Conservation (phyloP, 257 asterid species). For the Ophiorrhiza pumila region DNA sequence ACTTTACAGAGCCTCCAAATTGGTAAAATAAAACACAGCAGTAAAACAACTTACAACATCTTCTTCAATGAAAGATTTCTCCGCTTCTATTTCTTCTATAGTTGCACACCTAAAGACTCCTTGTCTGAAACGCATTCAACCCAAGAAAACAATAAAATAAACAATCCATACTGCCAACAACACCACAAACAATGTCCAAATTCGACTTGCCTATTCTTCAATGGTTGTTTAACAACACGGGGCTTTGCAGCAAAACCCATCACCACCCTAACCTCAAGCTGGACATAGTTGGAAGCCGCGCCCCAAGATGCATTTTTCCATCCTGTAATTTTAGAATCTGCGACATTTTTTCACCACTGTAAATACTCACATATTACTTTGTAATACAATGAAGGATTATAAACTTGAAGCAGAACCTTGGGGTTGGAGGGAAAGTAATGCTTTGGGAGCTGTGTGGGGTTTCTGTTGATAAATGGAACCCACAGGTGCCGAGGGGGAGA, state of each 20-base stretch:
- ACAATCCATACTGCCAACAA: slow-evolving; percentile 1
- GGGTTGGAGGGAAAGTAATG: slow-evolving; percentile 41
- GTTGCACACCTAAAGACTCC: slow-evolving; percentile 75
- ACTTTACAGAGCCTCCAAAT: neutral
- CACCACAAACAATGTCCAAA: neutral
- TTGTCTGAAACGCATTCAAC: slow-evolving; percentile 36
- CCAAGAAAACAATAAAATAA: neutral
- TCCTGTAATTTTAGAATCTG: slow-evolving; percentile 35
- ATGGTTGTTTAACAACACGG: slow-evolving; percentile 27
- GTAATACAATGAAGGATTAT: neutral
- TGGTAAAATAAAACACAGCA: neutral
- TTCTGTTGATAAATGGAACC: slow-evolving; percentile 47
- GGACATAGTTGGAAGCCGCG: slow-evolving; percentile 64
- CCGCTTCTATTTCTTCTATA: slow-evolving; percentile 84
- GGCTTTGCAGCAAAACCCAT: slow-evolving; percentile 40
- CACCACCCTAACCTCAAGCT: slow-evolving; percentile 41
- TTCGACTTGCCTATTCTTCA: slow-evolving; percentile 45
- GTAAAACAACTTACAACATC: slow-evolving; percentile 54
- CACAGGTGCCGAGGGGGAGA: slow-evolving; percentile 56
- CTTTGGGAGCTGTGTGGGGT: slow-evolving; percentile 35
- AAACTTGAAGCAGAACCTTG: slow-evolving; percentile 1
- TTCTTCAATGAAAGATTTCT: slow-evolving; percentile 69
- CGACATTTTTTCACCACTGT: slow-evolving; percentile 19
- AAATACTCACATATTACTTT: neutral
- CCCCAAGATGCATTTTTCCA: slow-evolving; percentile 42